Conservation (phyloP, 768 basidiomycete species). For the Kwoniella shandongensis region DNA sequence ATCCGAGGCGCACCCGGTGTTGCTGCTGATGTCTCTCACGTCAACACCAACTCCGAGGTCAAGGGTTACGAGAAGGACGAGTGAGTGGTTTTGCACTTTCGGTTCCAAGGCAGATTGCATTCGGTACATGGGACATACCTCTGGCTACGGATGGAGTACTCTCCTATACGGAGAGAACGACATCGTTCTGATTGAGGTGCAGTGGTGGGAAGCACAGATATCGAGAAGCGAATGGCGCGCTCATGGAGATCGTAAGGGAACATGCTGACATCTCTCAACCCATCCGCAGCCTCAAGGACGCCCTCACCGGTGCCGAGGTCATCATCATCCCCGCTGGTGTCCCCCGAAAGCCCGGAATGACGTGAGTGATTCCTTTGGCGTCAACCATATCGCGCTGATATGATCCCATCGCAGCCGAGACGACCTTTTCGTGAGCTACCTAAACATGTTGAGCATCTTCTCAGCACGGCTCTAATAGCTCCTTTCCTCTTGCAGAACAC, state of each 20-base stretch:
- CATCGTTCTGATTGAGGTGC: not conserved
- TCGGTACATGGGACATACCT: no score
- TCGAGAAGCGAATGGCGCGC: no score
- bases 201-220: not conserved
- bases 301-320: conserved; percentile 84
- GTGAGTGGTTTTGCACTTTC: conserved; percentile 24
- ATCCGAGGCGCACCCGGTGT: conserved; percentile 85
- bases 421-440: conserved; percentile 61
- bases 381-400: not conserved
- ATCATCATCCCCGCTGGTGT: conserved; percentile 99
- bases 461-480: not conserved
- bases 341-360: conserved; percentile 78
- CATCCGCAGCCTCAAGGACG: conserved; percentile 59
- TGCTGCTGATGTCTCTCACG: conserved; percentile 93
- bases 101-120: no score
- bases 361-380: conserved; percentile 47
- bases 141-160: not conserved
- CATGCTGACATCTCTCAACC: not conserved
- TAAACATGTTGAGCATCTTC: not conserved
- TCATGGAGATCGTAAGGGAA: no score
- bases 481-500: conserved; percentile 60
- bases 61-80: conserved; percentile 53
- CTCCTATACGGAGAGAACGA: not conserved
- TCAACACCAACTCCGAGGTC: conserved; percentile 80
- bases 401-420: conserved; percentile 35